These are phyloP conservation scores for Sporothrix curviconia DNA, from an alignment of 2,329 filamentous ascomycete genomes.

Conservation along the genomic window DNA sequence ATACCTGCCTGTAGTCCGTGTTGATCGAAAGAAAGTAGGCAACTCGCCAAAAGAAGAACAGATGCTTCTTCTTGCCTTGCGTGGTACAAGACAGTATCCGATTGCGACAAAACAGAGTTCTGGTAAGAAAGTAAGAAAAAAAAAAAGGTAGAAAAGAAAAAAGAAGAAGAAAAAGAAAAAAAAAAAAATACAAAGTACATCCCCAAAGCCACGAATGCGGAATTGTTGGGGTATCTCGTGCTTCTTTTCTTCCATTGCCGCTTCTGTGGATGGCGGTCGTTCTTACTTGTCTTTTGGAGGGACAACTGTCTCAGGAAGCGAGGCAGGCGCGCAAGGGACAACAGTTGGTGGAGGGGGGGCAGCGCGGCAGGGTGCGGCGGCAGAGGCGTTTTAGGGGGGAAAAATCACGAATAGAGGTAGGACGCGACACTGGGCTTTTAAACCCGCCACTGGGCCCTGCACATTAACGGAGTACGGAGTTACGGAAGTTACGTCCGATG, in stretches of 20 bases:
- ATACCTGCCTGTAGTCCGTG: too few species aligned
- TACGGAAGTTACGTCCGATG: too few species aligned
- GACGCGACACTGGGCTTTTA: neutral
- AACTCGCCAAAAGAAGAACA: too few species aligned
- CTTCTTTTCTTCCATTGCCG: neutral
- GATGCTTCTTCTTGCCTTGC: neutral
- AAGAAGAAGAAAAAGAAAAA: neutral
- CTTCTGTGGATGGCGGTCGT: too few species aligned
- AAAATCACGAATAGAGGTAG: neutral
- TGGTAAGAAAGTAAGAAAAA: too few species aligned
- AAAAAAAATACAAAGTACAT: neutral
- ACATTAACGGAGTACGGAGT: too few species aligned
- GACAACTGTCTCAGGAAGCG: too few species aligned
- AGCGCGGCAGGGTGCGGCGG: neutral
- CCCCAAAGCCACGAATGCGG: neutral
- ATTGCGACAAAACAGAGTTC: too few species aligned
- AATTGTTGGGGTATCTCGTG: neutral
- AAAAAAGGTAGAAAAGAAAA: too few species aligned
- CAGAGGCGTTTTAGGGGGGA: neutral
- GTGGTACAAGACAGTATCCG: neutral
- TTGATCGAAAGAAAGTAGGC: too few species aligned
- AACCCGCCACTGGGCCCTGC: too few species aligned
- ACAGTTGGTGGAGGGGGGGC: neutral
- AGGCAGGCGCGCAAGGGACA: neutral
- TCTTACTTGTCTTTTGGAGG: too few species aligned